Evolutionary conservation across 805 yeast species (phyloP), one percentile per base, ranked within the genome.

Genomic region (Hanseniaspora jakobsenii): DNA sequence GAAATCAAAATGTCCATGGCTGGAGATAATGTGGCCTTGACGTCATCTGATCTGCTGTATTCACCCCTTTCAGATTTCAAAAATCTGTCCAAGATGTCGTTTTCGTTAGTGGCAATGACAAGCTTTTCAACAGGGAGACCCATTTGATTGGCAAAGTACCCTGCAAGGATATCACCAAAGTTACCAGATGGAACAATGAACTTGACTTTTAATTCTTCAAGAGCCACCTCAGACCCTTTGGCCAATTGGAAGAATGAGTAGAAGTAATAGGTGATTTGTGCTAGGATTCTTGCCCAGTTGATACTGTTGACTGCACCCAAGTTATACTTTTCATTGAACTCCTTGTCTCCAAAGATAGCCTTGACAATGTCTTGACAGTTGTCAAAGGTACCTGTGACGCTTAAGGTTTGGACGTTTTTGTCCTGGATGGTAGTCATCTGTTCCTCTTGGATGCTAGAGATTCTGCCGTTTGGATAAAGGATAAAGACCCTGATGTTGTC

Each of bases 1-100:
- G 96, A 85, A 47, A 91, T 84, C 55, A 85, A 73, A 56, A 91
- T 91, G 63, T 91, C 99, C 99, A 91, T 91, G 36, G 99, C 99
- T 51, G 99, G 99, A 2, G 96, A 84, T 55, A 78, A 67, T 10
- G 97, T 87, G 27, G 89, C 86, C 59, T 81, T 83, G 37, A 85
- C 97, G 47, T 73, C 75, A 44, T 68, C 68, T 27, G 67, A 65
- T 69, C 85, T 87, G 55, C 80, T 86, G 58, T 91, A 91, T 50
- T 73, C 70, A 49, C 95, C 97, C 13, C 35, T 42, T 29, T 35
- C 31, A 13, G 86, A 65, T 57, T 80, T 79, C 64, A 91, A 65
- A 69, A 91, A 91, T 65, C 99, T 78, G 66, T 91, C 84, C 58
- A 91, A 73, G 52, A 91, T 91, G 59, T 91, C 95, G 59, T 91